Conservation (phyloP, 495 filamentous ascomycete species). For the Hapsidospora chrysogenum region DNA sequence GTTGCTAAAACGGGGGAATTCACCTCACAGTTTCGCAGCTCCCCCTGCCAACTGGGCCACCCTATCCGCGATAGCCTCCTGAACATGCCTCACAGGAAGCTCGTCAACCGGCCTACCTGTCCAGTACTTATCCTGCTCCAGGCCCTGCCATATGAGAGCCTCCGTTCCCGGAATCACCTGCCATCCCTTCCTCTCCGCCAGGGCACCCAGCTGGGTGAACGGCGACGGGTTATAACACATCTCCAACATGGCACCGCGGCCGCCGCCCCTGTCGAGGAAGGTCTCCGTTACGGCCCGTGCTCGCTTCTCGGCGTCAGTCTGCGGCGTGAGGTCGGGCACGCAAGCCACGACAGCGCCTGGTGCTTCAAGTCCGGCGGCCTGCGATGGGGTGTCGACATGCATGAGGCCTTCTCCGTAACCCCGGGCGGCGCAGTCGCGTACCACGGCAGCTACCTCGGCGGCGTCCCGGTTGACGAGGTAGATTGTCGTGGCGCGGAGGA, state of each 20-base stretch:
- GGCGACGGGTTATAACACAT: slow-evolving; percentile 67
- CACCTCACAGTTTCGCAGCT: too few relatives aligned
- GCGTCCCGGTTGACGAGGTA: slow-evolving; percentile 56
- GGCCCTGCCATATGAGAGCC: slow-evolving; percentile 58
- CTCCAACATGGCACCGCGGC: slow-evolving; percentile 52
- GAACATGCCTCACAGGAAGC: slow-evolving; percentile 35
- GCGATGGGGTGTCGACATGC: slow-evolving; percentile 34
- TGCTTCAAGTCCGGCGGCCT: slow-evolving; percentile 36
- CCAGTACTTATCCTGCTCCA: slow-evolving; percentile 55
- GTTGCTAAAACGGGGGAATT: too few relatives aligned
- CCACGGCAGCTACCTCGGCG: slow-evolving; percentile 43
- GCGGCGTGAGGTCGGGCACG: slow-evolving; percentile 53
- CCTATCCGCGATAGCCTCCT: slow-evolving; percentile 29
- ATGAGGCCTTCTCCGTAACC: slow-evolving; percentile 34
- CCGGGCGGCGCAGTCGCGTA: slow-evolving; percentile 34
- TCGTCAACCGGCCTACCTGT: slow-evolving; percentile 34
- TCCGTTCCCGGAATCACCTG: slow-evolving; percentile 53
- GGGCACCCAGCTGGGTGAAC: slow-evolving; percentile 42
- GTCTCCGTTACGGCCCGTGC: slow-evolving; percentile 38
- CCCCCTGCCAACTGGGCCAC: slow-evolving; percentile 11
- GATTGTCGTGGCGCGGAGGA: slow-evolving; percentile 44
- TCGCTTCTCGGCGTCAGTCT: slow-evolving; percentile 37
- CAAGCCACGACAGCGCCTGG: slow-evolving; percentile 47
- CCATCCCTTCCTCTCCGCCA: slow-evolving; percentile 44
- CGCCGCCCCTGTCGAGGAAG: slow-evolving; percentile 30